phyloP scores from a whole-genome alignment of 163 green algal species.

The Prototheca wickerhamii region DNA sequence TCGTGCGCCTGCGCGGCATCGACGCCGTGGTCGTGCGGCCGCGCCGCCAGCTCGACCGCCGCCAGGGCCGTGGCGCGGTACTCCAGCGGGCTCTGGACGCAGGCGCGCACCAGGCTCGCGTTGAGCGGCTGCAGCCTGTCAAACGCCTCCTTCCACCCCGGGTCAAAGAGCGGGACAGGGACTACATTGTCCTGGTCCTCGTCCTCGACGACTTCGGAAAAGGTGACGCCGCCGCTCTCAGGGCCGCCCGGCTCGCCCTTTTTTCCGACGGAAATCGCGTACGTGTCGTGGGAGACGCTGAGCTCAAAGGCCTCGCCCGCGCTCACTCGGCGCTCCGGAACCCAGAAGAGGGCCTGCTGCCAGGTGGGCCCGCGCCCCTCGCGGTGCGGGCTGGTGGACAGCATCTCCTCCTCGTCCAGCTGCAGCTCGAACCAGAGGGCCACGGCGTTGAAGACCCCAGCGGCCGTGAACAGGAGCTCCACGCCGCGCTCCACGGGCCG shows the following conservation, averaged over 20 bases:
- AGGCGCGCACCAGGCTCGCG: conserved; percentile 36
- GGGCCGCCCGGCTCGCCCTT: not conserved
- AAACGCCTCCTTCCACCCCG: conserved; percentile 31
- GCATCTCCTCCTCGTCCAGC: conserved; percentile 46
- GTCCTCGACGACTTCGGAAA: not conserved
- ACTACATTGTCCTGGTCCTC: not conserved
- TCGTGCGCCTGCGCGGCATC: conserved; percentile 35
- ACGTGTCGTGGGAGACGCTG: conserved; percentile 59
- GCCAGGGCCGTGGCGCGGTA: conserved; percentile 40
- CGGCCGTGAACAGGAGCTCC: conserved; percentile 23
- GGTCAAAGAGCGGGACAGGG: conserved; percentile 24
- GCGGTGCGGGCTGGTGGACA: conserved; percentile 52
- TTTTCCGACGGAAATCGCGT: conserved; percentile 41
- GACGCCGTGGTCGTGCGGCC: conserved; percentile 49
- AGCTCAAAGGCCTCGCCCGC: conserved; percentile 30
- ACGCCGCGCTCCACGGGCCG: conserved; percentile 15
- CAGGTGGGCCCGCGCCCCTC: conserved; percentile 40
- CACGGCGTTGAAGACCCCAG: conserved; percentile 58
- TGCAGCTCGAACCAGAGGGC: conserved; percentile 76
- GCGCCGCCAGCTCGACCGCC: conserved; percentile 40
- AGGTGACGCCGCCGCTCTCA: not conserved
- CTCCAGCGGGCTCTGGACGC: conserved; percentile 54
- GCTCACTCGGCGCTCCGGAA: conserved; percentile 41
- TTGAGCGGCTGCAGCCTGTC: conserved; percentile 25
- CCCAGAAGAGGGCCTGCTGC: conserved; percentile 63